Conservation (phyloP, 75 land plant species). For the Azolla pinnata region DNA sequence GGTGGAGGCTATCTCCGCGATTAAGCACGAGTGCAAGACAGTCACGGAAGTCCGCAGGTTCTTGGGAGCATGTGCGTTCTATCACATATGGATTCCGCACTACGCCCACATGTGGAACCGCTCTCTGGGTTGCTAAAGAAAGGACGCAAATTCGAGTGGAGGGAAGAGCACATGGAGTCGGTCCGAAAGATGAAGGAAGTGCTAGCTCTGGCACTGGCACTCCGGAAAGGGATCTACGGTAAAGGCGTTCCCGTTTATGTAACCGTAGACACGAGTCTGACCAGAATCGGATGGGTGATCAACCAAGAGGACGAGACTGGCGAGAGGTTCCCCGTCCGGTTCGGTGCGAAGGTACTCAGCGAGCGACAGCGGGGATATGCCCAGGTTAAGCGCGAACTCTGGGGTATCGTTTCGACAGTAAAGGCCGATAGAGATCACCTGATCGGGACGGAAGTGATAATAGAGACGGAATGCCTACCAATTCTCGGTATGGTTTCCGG, state of each 20-base stretch:
- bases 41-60: not conserved
- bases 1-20: not conserved
- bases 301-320: not conserved
- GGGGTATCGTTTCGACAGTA: not conserved
- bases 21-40: not conserved
- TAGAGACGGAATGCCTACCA: conserved; percentile 4
- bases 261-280: not conserved
- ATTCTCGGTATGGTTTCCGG: conserved; percentile 4
- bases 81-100: conserved; percentile 4
- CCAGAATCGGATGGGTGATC: not conserved
- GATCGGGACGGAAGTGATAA: not conserved
- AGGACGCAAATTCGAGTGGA: not conserved
- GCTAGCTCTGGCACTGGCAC: not conserved
- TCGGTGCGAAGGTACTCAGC: conserved; percentile 3
- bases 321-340: too few relatives aligned
- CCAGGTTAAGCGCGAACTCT: not conserved
- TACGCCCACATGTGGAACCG: not conserved
- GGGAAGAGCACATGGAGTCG: not conserved
- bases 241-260: not conserved
- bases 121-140: not conserved
- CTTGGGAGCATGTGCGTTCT: not conserved
- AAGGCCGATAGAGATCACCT: not conserved
- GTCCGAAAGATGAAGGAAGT: not conserved
- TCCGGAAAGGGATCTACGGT: not conserved
- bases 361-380: not conserved